These are phyloP conservation scores for Vanilla planifolia DNA, from an alignment of 106 monocot genomes.

Conservation along the genomic window DNA sequence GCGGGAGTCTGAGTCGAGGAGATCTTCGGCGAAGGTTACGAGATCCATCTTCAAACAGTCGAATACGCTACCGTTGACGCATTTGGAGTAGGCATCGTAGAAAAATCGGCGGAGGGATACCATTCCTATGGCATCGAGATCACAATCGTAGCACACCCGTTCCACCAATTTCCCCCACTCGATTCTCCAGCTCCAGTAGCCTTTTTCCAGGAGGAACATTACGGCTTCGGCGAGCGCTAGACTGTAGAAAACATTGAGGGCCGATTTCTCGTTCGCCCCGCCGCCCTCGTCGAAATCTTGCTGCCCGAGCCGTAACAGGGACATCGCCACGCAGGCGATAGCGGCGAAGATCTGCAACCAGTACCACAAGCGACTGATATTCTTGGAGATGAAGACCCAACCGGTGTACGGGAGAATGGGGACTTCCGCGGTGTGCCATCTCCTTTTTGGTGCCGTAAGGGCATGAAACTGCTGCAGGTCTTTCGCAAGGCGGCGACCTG, in stretches of 20 bases:
- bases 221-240: constrained; percentile 44
- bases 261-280: constrained; percentile 9
- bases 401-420: constrained; percentile 14
- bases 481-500: neutral
- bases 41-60: constrained; percentile 67
- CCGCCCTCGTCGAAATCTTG: constrained; percentile 27
- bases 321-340: constrained; percentile 26
- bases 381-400: constrained; percentile 21
- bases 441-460: constrained; percentile 4
- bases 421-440: constrained; percentile 16
- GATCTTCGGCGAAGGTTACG: constrained; percentile 44
- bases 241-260: constrained; percentile 52
- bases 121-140: constrained; percentile 12
- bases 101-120: constrained; percentile 52
- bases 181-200: constrained; percentile 50
- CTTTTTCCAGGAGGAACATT: constrained; percentile 51
- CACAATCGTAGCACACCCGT: constrained; percentile 32
- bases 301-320: constrained; percentile 25
- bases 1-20: constrained; percentile 34
- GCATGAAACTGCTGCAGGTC: constrained; percentile 17
- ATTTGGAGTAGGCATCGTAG: constrained; percentile 52
- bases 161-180: constrained; percentile 17
- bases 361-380: constrained; percentile 27
- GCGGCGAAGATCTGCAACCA: constrained; percentile 54
- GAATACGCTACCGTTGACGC: constrained; percentile 57